phyloP scores from a whole-genome alignment of 768 basidiomycete genomes.

The Clathrus columnatus region DNA sequence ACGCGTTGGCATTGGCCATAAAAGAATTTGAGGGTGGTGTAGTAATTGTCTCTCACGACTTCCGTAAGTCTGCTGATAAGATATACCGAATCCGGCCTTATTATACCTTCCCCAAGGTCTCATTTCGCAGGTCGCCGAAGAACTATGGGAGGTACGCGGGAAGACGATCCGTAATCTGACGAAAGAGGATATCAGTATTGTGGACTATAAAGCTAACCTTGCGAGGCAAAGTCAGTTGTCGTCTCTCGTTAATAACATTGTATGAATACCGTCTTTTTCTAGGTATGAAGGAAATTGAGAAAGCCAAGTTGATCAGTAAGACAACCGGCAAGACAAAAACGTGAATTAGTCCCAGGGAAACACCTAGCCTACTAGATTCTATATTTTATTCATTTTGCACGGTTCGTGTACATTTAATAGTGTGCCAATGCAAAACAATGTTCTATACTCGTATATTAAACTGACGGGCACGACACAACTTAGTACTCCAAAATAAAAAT shows the following conservation, averaged over 20 bases:
- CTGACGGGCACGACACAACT: too few relatives aligned
- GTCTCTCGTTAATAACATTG: constrained; percentile 1
- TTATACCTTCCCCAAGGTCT: constrained; percentile 46
- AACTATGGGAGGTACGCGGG: constrained; percentile 97
- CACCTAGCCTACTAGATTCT: not conserved
- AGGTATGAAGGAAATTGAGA: constrained; percentile 84
- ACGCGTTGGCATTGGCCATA: constrained; percentile 90
- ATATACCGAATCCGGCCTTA: not conserved
- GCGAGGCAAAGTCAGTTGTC: constrained; percentile 60
- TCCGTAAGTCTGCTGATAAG: constrained; percentile 48
- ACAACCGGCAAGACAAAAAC: constrained; percentile 62
- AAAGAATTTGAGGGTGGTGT: constrained; percentile 97
- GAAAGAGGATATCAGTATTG: constrained; percentile 80
- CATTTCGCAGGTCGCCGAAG: constrained; percentile 96
- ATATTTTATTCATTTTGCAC: not conserved
- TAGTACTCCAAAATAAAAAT: not conserved
- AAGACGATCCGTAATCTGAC: constrained; percentile 89
- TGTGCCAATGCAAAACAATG: not conserved
- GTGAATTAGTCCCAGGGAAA: too few relatives aligned
- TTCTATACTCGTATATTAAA: too few relatives aligned
- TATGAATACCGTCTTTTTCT: not conserved
- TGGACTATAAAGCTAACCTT: constrained; percentile 87
- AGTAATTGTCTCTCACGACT: constrained; percentile 99
- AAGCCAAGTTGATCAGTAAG: constrained; percentile 90
- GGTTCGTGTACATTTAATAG: not conserved